Conservation (phyloP, 495 filamentous ascomycete genomes). For the Podospora pseudocomata region DNA sequence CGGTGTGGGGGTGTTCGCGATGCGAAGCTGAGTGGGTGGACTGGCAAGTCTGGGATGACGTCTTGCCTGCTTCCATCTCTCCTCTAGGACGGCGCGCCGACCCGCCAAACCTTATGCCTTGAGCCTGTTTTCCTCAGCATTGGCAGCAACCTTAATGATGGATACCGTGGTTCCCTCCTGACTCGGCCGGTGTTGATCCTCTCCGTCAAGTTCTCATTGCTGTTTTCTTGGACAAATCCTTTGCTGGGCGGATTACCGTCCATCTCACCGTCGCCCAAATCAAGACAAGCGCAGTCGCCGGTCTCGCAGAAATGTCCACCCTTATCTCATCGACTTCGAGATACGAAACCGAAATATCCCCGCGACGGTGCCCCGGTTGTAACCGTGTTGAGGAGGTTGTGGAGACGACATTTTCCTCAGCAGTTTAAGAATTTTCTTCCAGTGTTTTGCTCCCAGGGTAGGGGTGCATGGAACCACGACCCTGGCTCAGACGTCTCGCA, state of each 20-base stretch:
- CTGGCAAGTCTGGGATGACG: background rate
- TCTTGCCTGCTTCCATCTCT: background rate
- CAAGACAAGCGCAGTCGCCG: background rate
- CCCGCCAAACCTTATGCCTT: background rate
- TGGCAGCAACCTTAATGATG: background rate
- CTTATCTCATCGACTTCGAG: background rate
- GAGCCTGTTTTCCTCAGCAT: background rate
- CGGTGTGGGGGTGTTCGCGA: background rate
- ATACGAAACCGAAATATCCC: constrained; percentile 3
- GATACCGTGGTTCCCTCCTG: background rate
- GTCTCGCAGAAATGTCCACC: background rate
- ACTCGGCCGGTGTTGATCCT: background rate
- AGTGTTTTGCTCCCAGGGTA: background rate
- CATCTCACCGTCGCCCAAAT: background rate
- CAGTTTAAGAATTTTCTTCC: background rate
- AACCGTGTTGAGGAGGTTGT: background rate
- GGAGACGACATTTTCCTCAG: background rate
- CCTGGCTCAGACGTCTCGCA: background rate
- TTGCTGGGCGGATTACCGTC: background rate
- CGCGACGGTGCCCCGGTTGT: background rate
- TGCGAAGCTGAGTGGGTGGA: background rate
- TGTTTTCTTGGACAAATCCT: background rate
- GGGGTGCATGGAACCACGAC: background rate
- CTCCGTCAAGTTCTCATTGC: background rate
- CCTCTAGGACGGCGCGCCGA: background rate